Base-by-base conservation (phyloP, 495 filamentous ascomycete genomes). In the Hypoxylon fuscum region DNA sequence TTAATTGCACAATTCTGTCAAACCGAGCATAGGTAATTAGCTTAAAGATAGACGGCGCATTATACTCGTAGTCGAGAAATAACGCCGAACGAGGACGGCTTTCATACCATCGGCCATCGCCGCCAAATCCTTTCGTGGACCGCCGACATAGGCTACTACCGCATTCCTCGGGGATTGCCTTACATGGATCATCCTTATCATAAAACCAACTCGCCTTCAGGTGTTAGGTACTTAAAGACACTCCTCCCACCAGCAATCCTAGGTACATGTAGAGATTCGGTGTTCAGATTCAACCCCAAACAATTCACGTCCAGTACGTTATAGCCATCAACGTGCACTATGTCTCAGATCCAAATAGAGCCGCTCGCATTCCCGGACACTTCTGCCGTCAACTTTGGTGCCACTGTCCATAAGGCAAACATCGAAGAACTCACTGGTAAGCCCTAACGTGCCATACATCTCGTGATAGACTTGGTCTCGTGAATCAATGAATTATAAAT, bases 361-460 rank as follows among this genome's bases (percentile, higher is more conserved):
- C 83, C 80, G 29, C 58, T 86, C 18, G 20, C 71, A 8, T 66
- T 72, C 25, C 77, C 79, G 1, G 25, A 50, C 2, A 45, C 42
- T 14, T 87, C 83, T 8, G 60, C 76, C 7, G 75, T 85, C 55
- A 73, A 87, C 59, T 87, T 90, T 47, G 87, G 87, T 5, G 85
- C 84, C 3, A 64, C 79, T 17, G 74, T 87, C 56, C 71, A 76
- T 1, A 79, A 85, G 32, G 74, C 82, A 35, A 78, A 87, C 55
- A 60, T 90, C 20, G 83, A 90, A 69, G 79, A 84, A 51, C 69
- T 90, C 61, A 82, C 75, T 38, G 86, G 76, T 79, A 77, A 77
- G 75, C 79, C 78, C 15, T 27, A 38, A 15, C 35, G 9, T 25
- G 31, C 17, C 56, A 5, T 11, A 21, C 23, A 59, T 57, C 31